These are phyloP conservation scores for Diaporthe eres DNA, from an alignment of 2,329 filamentous ascomycete genomes.

Conservation along the genomic window DNA sequence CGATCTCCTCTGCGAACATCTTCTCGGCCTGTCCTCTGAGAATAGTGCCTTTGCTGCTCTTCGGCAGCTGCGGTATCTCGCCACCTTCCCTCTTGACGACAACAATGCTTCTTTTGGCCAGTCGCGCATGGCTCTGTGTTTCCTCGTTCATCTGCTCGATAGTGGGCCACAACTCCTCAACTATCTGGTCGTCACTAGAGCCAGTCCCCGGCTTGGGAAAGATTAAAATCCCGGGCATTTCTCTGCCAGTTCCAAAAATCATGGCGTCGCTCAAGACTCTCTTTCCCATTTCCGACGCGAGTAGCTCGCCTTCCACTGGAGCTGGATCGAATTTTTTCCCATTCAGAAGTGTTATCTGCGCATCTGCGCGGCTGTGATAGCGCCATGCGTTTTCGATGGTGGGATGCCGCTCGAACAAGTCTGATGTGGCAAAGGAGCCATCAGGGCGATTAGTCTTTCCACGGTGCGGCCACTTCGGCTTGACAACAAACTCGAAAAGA, in stretches of 20 bases:
- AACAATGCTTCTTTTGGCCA: constrained; percentile 65
- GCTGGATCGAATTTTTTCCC: constrained; percentile 79
- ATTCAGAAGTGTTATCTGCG: constrained; percentile 73
- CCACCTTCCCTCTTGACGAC: constrained; percentile 54
- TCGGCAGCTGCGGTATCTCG: constrained; percentile 58
- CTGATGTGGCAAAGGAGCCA: constrained; percentile 73
- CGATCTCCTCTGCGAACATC: constrained; percentile 61
- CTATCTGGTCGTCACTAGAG: constrained; percentile 52
- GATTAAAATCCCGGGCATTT: constrained; percentile 70
- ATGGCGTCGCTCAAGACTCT: constrained; percentile 66
- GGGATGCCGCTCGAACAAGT: constrained; percentile 72
- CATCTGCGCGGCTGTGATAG: constrained; percentile 73
- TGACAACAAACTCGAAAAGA: constrained; percentile 69
- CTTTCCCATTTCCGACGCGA: constrained; percentile 51
- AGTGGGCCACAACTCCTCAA: constrained; percentile 57
- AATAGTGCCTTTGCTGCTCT: constrained; percentile 75
- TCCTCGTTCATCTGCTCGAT: constrained; percentile 63
- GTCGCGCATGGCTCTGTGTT: constrained; percentile 64
- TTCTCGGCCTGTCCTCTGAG: constrained; percentile 66
- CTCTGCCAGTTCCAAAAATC: constrained; percentile 71
- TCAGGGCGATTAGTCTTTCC: constrained; percentile 71
- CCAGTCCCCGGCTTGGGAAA: constrained; percentile 56
- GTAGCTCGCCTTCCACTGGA: constrained; percentile 69
- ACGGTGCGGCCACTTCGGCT: constrained; percentile 69
- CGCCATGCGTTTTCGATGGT: constrained; percentile 69